Evolutionary conservation across 2,329 filamentous ascomycete genomes (phyloP), one percentile per base, ranked within the genome.

Genomic region (Leptographium galeiforme): DNA sequence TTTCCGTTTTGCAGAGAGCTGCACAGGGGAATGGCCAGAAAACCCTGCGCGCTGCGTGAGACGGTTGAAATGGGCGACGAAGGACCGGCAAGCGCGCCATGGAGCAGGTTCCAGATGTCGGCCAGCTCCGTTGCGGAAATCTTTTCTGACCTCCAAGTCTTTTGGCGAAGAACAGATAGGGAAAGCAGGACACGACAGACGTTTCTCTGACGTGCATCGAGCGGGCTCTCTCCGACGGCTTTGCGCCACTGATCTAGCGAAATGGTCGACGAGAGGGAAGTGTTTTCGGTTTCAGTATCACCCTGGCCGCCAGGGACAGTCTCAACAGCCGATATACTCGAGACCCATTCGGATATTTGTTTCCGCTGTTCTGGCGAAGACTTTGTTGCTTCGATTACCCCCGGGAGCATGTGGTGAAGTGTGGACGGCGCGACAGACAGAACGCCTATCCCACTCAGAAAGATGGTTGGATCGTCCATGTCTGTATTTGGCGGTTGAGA

Each of bases 11-110:
- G 56, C 6, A 64, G 54, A 4, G 67, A 52, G 54, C 63, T 67
- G 57, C 66, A 70, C 2, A 70, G 60, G 1, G 66, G 61, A 2
- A 69, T 59, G 12, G 63, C 57, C 1, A 67, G 55, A 38, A 68
- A 67, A 11, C 68, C 68, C 50, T 68, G 65, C 1, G 67, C 60
- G 45, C 63, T 66, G 41, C 63, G 63, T 14, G 44, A 46, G 19
- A 46, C 19, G 19, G 44, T 30, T 4, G 44, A 46, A 30, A 33
- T 7, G 11, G 44, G 44, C 14, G 44, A 46, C 25, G 10, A 19
- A 16, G 44, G 30, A 8, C 44, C 6, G 25, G 13, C 44, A 6
- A 46, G 44, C 44, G 11, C 44, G 19, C 30, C 44, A 30, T n/a
- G 44, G 44, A 46, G 44, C 6, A 46, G 44, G 44, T 16, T 30